Base-by-base conservation (phyloP, 371 early-diverging fungal species). In the Parasitella parasitica region DNA sequence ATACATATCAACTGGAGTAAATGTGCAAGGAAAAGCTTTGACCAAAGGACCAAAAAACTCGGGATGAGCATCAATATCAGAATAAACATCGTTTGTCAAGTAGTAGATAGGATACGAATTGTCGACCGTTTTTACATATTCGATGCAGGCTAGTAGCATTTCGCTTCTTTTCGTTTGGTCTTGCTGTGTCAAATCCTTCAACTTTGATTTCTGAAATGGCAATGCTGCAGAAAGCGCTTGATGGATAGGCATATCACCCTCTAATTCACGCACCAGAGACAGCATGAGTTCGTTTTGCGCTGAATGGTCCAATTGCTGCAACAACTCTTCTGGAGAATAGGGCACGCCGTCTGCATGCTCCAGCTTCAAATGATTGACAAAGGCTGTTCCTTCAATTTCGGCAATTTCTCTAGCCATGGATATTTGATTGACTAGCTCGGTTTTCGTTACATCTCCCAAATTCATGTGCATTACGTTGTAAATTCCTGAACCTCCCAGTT, bases 211-310 rank as follows among this genome's bases (percentile, higher is more conserved):
- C 9, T 61, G 48, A 8, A 71, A 35, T 18, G 71, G 69, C 49
- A 71, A 35, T 7, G 67, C 71, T 13, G 64, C 69, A 20, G 69
- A 63, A 11, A 75, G 50, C 1, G 69, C 71, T 38, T 68, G 75
- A 32, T 66, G 58, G 50, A 75, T 75, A 2, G 75, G 72, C 57
- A 75, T 67, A 27, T 69, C 68, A 18, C 72, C 69, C 3, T 53
- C 18, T 3, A 75, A 35, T 41, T 75, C 72, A n/a, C 71, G 39
- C 15, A 67, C 59, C 4, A 67, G 30, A 12, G 63, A 53, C 11
- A 28, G 38, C 67, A 70, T 67, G 28, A 73, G 36, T 16, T 60
- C 59, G 3, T 32, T 37, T 26, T 50, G 57, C 9, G 41, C 55
- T 4, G 7, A 8, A 6, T 18, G 26, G 12, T 37, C 41, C 46